Conservation (phyloP, 495 filamentous ascomycete genomes). For the Viridothelium virens region DNA sequence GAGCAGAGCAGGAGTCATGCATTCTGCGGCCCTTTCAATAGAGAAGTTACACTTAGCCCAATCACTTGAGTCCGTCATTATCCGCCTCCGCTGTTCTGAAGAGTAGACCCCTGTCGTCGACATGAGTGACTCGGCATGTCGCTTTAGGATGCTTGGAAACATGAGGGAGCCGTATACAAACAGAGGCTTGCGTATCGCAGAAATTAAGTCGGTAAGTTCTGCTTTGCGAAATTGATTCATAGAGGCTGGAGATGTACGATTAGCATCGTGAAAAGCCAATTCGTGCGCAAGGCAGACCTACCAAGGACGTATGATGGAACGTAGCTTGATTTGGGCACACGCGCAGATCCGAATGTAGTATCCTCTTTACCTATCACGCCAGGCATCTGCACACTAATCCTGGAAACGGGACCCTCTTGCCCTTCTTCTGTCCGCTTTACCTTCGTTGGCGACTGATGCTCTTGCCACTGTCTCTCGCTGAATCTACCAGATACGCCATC, state of each 20-base stretch:
- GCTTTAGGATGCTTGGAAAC: slow-evolving; percentile 1
- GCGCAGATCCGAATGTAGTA: not conserved
- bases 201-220: not conserved
- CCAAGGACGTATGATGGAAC: slow-evolving; percentile 3
- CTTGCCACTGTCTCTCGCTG: not conserved
- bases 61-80: slow-evolving; percentile 6
- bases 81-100: slow-evolving; percentile 3
- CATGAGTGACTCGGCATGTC: slow-evolving; percentile 5
- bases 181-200: slow-evolving; percentile 5
- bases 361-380: not conserved
- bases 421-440: slow-evolving; percentile 1
- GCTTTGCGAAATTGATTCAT: not conserved
- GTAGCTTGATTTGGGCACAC: not conserved
- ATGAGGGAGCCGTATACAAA: slow-evolving; percentile 6
- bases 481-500: slow-evolving; percentile 5
- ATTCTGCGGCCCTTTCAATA: slow-evolving; percentile 4
- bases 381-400: not conserved
- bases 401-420: not conserved
- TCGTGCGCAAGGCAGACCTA: not conserved
- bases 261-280: not conserved
- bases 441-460: not conserved
- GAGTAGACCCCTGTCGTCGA: not conserved
- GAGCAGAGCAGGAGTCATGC: slow-evolving; percentile 4
- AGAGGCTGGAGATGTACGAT: not conserved
- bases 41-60: slow-evolving; percentile 4